Conservation (phyloP, 1,284 basidiomycete genomes). For the Heimioporus punctisporus region DNA sequence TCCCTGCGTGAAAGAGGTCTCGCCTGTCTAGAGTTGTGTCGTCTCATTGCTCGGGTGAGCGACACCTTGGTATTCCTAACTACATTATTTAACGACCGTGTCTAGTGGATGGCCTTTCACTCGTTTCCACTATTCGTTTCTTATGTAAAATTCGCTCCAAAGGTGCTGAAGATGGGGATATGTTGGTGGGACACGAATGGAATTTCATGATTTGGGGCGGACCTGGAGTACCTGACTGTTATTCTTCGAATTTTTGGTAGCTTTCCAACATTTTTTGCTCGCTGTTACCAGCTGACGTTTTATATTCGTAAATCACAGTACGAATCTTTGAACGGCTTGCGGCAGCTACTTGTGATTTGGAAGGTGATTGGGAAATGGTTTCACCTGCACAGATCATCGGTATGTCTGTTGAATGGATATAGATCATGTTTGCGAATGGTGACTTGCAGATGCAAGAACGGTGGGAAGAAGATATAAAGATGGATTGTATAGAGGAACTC, state of each 20-base stretch:
- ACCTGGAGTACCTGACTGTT: slow-evolving; percentile 51
- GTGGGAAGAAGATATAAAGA: too few relatives aligned
- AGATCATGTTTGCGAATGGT: too few relatives aligned
- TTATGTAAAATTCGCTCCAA: slow-evolving; percentile 81
- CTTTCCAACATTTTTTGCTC: slow-evolving; percentile 14
- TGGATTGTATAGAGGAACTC: too few relatives aligned
- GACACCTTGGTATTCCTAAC: background rate
- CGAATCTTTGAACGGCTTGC: too few relatives aligned
- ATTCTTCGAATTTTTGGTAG: slow-evolving; percentile 42
- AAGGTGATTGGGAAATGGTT: too few relatives aligned
- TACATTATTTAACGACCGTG: background rate
- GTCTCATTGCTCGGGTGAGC: slow-evolving; percentile 80
- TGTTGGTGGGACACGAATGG: slow-evolving; percentile 89
- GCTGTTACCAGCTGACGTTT: too few relatives aligned
- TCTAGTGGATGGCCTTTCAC: slow-evolving; percentile 84
- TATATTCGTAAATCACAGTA: too few relatives aligned
- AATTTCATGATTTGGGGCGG: slow-evolving; percentile 67
- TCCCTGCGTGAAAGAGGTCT: slow-evolving; percentile 87
- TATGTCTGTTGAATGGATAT: too few relatives aligned
- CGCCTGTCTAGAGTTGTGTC: slow-evolving; percentile 86
- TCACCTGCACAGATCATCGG: too few relatives aligned
- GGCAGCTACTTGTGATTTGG: too few relatives aligned
- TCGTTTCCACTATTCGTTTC: slow-evolving; percentile 92
- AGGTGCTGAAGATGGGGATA: slow-evolving; percentile 83
- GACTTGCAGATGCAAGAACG: too few relatives aligned